phyloP scores from a whole-genome alignment of 2,329 filamentous ascomycete species.

The Escovopsis weberi region DNA sequence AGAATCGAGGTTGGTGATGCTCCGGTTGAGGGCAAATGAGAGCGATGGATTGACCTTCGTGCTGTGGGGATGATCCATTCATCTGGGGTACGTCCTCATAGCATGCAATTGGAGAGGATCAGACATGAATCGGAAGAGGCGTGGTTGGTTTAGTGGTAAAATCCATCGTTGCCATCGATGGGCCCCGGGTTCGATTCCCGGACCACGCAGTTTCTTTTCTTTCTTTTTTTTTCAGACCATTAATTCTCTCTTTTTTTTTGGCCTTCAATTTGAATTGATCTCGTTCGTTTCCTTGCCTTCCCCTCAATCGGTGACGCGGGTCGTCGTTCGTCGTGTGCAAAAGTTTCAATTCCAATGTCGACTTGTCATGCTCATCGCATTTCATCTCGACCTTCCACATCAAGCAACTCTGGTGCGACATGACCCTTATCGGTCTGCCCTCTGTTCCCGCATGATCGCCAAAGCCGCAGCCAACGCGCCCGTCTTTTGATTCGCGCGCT shows the following conservation, averaged over 20 bases:
- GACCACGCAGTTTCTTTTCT: slow-evolving; percentile 8
- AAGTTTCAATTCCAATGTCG: too few species aligned
- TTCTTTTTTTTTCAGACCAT: neutral
- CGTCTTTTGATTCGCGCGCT: too few species aligned
- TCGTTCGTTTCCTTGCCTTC: slow-evolving; percentile 1
- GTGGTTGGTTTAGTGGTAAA: slow-evolving; percentile 13
- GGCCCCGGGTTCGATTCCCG: slow-evolving; percentile 12
- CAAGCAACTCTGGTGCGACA: too few species aligned
- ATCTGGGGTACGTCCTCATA: too few species aligned
- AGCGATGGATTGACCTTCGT: neutral
- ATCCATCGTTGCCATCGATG: slow-evolving; percentile 11
- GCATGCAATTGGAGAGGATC: too few species aligned
- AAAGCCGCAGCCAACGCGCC: too few species aligned
- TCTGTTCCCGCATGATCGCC: too few species aligned
- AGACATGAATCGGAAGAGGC: neutral
- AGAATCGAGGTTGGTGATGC: neutral
- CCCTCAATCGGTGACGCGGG: slow-evolving; percentile 7
- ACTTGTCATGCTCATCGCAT: neutral
- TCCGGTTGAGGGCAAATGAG: neutral
- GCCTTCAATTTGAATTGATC: neutral
- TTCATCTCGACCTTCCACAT: too few species aligned
- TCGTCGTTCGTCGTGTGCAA: slow-evolving; percentile 3
- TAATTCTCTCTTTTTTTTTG: slow-evolving; percentile 9
- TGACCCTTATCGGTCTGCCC: too few species aligned
- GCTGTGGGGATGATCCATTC: too few species aligned